Base-by-base conservation (phyloP, 345 rosid species). In the Camelina neglecta region DNA sequence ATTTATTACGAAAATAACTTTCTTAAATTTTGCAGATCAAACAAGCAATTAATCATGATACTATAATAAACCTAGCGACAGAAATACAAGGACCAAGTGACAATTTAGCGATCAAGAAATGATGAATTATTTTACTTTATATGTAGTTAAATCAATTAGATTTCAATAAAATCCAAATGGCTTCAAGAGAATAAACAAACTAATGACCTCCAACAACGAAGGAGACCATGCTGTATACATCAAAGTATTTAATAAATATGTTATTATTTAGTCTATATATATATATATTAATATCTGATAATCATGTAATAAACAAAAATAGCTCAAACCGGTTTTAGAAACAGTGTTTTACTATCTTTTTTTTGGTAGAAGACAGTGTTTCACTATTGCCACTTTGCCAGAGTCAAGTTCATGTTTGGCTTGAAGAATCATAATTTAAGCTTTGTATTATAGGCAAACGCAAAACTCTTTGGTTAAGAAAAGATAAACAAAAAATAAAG, bases 31-130 rank as follows among this genome's bases (percentile, higher is more conserved):
- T 23, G 36, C 23, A 55, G 13, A 39, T 49, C 35, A 68, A 20
- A 21, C 38, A 68, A 31, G 41, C 48, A 12, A 42, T 42, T 53
- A 42, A 60, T 49, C 42, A 13, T 21, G 59, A 50, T 70, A 3
- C 31, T 29, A 48, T 64, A 16, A 36, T 56, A 67, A 67, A 20
- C 21, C 4, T 51, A 60, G 63, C 53, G 56, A 68, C 62, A 68
- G 6, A 50, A 13, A 31, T 15, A 67, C 45, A 39, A 39, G 10
- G 47, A 45, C 51, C 67, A 39, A 47, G 20, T 57, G 65, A 36
- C 54, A 18, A 6, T 66, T 66, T n/a, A 38, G 31, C 35, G 9
- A 16, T 67, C 49, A 47, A 47, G 31, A 75, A 47, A 74, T 2
- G 18, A 58, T 48, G 42, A 58, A 47, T 8, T 36, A 15, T 12